Percentiles rank a stretch among this genome's conserved stretches.
Evolutionary conservation across 2,329 filamentous ascomycete genomes (phyloP).

Genomic region (Lizonia empirigonia): DNA sequence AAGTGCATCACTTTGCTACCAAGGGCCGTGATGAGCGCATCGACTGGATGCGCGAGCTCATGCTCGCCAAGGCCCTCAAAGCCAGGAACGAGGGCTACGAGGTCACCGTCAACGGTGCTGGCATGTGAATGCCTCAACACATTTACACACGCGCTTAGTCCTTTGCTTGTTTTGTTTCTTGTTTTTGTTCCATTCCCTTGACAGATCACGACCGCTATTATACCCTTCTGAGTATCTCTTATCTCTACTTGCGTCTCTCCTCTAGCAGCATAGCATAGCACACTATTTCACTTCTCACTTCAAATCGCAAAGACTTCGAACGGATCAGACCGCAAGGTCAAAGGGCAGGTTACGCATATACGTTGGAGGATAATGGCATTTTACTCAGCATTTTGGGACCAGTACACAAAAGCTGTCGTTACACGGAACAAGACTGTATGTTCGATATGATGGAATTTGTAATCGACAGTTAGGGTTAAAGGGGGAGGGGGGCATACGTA

Average conservation of each 20-base stretch:
- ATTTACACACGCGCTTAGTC: background rate
- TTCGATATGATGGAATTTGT: too few relatives aligned
- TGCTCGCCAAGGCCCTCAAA: conserved; percentile 86
- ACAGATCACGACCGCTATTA: conserved; percentile 35
- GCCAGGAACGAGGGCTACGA: conserved; percentile 84
- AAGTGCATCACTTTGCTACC: conserved; percentile 94
- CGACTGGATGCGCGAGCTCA: conserved; percentile 95
- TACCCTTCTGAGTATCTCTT: conserved; percentile 35
- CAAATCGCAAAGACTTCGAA: background rate
- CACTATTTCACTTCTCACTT: background rate
- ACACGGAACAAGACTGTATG: conserved; percentile 1
- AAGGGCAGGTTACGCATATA: background rate
- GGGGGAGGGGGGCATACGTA: background rate
- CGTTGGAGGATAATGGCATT: conserved; percentile 1
- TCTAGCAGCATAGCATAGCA: conserved; percentile 10
- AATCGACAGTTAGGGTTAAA: background rate
- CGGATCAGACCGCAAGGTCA: conserved; percentile 10
- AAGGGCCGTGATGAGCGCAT: conserved; percentile 86
- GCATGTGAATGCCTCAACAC: conserved; percentile 25
- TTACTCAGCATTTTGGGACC: background rate
- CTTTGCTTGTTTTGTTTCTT: conserved; percentile 18
- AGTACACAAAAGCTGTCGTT: conserved; percentile 18
- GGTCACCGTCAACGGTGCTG: conserved; percentile 74
- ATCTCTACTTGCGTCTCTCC: conserved; percentile 13
- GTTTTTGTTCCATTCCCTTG: conserved; percentile 12